Evolutionary conservation across 1,139 yeast genomes (phyloP).

Genomic region (Yamadazyma jaroonii): DNA sequence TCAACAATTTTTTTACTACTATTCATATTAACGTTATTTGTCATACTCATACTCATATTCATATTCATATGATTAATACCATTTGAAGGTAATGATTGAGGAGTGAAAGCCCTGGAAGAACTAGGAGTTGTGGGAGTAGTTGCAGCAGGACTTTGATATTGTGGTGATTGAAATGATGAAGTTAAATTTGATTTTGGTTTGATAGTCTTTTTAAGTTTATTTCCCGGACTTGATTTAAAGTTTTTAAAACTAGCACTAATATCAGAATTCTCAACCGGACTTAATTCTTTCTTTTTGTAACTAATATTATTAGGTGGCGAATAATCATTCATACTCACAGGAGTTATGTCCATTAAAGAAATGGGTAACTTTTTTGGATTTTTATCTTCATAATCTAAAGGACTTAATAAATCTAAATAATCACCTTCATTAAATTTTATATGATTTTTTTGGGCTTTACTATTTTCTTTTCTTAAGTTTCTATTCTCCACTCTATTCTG

Average conservation of each 20-base stretch:
- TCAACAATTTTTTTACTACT: constrained; percentile 11
- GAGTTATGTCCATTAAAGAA: constrained; percentile 21
- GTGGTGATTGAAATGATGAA: constrained; percentile 17
- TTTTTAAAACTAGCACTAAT: constrained; percentile 5
- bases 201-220: constrained; percentile 9
- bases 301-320: constrained; percentile 18
- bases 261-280: constrained; percentile 12
- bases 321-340: constrained; percentile 28
- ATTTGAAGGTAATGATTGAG: constrained; percentile 1
- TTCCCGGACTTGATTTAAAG: constrained; percentile 1
- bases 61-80: neutral
- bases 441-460: constrained; percentile 21
- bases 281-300: constrained; percentile 13
- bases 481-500: constrained; percentile 44
- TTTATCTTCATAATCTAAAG: constrained; percentile 23
- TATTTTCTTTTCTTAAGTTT: constrained; percentile 35
- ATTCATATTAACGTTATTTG: neutral
- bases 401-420: constrained; percentile 38
- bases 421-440: constrained; percentile 6
- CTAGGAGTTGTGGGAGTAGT: constrained; percentile 2
- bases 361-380: constrained; percentile 6
- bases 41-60: neutral
- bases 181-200: constrained; percentile 33
- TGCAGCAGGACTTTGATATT: constrained; percentile 3
- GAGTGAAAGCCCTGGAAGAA: neutral